Evolutionary conservation across 1,139 yeast genomes (phyloP).

Genomic region (Candida tropicalis): DNA sequence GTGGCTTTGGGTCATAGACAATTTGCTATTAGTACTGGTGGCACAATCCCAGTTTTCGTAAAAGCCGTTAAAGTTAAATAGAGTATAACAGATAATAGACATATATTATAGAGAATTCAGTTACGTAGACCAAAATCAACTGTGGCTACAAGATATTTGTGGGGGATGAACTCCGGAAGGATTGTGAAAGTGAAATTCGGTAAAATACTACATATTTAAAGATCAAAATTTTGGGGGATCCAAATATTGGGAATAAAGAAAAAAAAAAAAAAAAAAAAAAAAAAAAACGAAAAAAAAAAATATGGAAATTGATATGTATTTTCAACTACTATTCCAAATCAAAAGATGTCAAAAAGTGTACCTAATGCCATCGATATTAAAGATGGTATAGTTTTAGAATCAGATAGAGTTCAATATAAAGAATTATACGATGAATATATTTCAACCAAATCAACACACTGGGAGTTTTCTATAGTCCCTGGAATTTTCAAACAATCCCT

Average conservation of each 20-base stretch:
- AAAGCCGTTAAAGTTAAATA: constrained; percentile 26
- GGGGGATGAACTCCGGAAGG: too few species aligned
- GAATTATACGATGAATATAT: background rate
- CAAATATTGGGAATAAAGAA: too few species aligned
- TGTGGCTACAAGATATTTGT: too few species aligned
- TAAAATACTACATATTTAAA: too few species aligned
- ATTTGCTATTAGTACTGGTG: constrained; percentile 48
- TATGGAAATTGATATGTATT: too few species aligned
- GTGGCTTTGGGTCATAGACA: constrained; percentile 44
- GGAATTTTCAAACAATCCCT: constrained; percentile 61
- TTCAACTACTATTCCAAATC: too few species aligned
- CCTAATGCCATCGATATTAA: background rate
- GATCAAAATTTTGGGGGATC: too few species aligned
- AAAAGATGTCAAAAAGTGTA: constrained; percentile 1
- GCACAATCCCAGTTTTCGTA: constrained; percentile 47
- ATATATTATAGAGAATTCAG: too few species aligned
- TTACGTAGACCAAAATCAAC: too few species aligned
- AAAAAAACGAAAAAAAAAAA: too few species aligned
- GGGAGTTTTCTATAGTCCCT: constrained; percentile 52
- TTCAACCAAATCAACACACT: constrained; percentile 16
- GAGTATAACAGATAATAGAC: too few species aligned
- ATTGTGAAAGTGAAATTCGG: too few species aligned
- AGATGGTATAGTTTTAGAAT: constrained; percentile 1
- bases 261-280: background rate
- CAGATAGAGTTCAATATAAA: constrained; percentile 1